phyloP scores from a whole-genome alignment of 1,284 basidiomycete genomes.

The Tilletia setariae region DNA sequence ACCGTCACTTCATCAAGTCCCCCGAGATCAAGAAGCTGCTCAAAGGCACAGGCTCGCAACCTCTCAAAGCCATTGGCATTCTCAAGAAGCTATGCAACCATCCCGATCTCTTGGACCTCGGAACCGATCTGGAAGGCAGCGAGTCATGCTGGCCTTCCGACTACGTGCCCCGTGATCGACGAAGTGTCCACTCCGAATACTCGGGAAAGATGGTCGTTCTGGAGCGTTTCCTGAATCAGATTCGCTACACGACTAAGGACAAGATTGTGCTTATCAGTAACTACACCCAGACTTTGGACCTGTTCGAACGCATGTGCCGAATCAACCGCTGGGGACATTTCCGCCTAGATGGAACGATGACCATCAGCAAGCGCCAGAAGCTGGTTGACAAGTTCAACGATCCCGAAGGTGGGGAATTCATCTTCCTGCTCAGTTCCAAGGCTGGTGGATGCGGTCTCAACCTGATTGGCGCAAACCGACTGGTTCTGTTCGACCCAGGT shows the following conservation, averaged over 20 bases:
- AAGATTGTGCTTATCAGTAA: constrained; percentile 99
- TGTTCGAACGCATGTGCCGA: constrained; percentile 58
- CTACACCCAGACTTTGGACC: constrained; percentile 93
- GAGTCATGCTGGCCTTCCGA: constrained; percentile 80
- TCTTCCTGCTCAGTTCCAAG: constrained; percentile 96
- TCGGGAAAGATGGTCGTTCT: constrained; percentile 73
- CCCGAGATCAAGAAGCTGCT: constrained; percentile 89
- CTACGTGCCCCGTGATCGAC: constrained; percentile 62
- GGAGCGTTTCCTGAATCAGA: constrained; percentile 60
- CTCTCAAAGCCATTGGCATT: constrained; percentile 93
- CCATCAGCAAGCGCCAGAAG: constrained; percentile 89
- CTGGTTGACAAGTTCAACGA: constrained; percentile 97
- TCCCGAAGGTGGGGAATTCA: constrained; percentile 87
- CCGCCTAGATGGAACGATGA: constrained; percentile 89
- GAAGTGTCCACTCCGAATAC: constrained; percentile 39
- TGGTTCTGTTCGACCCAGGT: constrained; percentile 88
- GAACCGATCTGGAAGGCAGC: constrained; percentile 79
- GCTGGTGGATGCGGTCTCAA: constrained; percentile 99
- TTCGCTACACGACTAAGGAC: constrained; percentile 61
- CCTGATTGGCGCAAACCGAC: constrained; percentile 91
- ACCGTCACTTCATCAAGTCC: constrained; percentile 87
- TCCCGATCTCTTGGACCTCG: constrained; percentile 84
- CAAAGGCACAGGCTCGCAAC: constrained; percentile 85
- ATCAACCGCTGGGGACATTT: constrained; percentile 78
- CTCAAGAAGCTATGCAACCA: constrained; percentile 98